A percentile compares a stretch with the other conserved stretches of the same genome.
Conservation (phyloP, 2,329 filamentous ascomycete genomes). For the Cladosporium colombiae region DNA sequence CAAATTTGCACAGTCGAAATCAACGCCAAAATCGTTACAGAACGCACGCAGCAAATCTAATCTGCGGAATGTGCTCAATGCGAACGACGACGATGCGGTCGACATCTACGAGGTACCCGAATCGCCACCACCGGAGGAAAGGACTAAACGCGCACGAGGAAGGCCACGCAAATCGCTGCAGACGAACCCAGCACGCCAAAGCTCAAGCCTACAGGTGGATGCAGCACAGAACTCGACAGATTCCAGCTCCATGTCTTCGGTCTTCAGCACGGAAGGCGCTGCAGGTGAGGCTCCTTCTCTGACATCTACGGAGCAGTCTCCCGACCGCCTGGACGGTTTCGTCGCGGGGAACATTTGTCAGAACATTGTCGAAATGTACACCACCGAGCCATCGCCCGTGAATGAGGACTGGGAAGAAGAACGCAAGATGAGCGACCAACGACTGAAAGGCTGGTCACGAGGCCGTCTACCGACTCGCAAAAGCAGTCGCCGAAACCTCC, state of each 20-base stretch:
- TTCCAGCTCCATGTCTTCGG: slow-evolving; percentile 18
- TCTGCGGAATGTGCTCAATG: slow-evolving; percentile 33
- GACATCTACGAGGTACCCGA: slow-evolving; percentile 30
- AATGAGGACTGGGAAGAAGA: slow-evolving; percentile 12
- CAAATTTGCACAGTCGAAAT: slow-evolving; percentile 8
- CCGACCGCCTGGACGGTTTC: slow-evolving; percentile 28
- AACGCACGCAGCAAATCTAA: slow-evolving; percentile 32
- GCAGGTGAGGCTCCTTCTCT: slow-evolving; percentile 13
- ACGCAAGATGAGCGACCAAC: slow-evolving; percentile 2
- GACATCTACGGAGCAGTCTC: slow-evolving; percentile 12
- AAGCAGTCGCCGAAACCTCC: slow-evolving; percentile 12
- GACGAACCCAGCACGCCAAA: background rate
- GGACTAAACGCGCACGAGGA: slow-evolving; percentile 27
- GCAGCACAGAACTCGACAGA: slow-evolving; percentile 12
- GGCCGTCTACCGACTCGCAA: slow-evolving; percentile 17
- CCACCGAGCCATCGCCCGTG: slow-evolving; percentile 25
- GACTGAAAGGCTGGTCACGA: slow-evolving; percentile 8
- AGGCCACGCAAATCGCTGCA: slow-evolving; percentile 27
- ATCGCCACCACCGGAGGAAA: slow-evolving; percentile 27
- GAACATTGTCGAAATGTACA: slow-evolving; percentile 36
- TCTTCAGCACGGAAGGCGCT: slow-evolving; percentile 14
- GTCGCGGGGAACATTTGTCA: slow-evolving; percentile 32
- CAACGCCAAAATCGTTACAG: slow-evolving; percentile 18
- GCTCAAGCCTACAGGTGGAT: slow-evolving; percentile 1
- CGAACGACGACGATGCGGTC: slow-evolving; percentile 24